Conservation (phyloP, 306 rosid species). For the Inga leiocalycina region DNA sequence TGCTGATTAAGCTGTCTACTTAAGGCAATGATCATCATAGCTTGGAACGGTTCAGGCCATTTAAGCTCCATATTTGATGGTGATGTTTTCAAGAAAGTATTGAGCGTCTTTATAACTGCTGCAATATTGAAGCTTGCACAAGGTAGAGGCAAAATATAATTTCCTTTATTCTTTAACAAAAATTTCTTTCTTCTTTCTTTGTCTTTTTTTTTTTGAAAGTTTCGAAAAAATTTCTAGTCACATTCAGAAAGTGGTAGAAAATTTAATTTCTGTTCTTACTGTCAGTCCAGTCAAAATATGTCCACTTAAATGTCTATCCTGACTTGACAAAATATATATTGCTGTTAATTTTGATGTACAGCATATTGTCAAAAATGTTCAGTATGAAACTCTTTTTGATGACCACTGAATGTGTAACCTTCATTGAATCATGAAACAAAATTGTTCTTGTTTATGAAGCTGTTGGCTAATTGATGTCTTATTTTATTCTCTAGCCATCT, state of each 20-base stretch:
- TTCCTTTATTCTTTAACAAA: neutral
- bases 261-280: neutral
- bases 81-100: constrained; percentile 83
- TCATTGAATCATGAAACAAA: constrained; percentile 6
- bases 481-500: constrained; percentile 61
- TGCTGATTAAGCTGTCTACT: constrained; percentile 38
- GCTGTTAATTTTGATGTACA: neutral
- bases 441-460: constrained; percentile 24
- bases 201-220: no score
- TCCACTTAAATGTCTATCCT: neutral
- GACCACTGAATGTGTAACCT: constrained; percentile 7
- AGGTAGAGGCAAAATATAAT: constrained; percentile 52
- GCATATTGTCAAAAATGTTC: constrained; percentile 11
- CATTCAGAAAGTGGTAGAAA: neutral
- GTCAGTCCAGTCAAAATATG: neutral
- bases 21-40: constrained; percentile 92
- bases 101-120: constrained; percentile 94
- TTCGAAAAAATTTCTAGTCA: neutral
- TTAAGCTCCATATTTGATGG: constrained; percentile 67
- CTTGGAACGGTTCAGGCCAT: constrained; percentile 78
- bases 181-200: no score
- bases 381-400: neutral
- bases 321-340: neutral
- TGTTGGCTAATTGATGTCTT: constrained; percentile 38
- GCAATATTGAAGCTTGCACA: constrained; percentile 93